Percentiles rank a stretch among this genome's conserved stretches.
phyloP scores from a whole-genome alignment of 1,139 yeast genomes.

The Taphrina betulina region DNA sequence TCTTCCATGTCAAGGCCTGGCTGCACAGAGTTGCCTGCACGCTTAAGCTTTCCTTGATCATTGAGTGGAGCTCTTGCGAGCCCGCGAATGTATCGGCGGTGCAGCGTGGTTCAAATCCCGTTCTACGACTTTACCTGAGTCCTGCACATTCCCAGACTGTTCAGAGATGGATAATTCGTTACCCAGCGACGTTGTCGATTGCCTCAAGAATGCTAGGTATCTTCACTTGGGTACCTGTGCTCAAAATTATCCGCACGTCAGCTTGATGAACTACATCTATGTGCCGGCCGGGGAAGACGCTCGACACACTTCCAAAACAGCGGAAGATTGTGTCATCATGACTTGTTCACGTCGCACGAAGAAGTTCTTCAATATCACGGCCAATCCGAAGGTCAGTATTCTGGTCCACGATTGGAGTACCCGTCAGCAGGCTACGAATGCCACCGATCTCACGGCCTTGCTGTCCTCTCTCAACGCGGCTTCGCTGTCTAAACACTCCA shows the following conservation, averaged over 20 bases:
- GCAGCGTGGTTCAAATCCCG: too few species aligned
- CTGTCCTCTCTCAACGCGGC: slow-evolving; percentile 71
- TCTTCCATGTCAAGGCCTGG: too few species aligned
- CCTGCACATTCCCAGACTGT: too few species aligned
- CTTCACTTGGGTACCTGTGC: slow-evolving; percentile 79
- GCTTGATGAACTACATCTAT: slow-evolving; percentile 84
- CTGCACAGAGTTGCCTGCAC: too few species aligned
- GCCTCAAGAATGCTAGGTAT: slow-evolving; percentile 35
- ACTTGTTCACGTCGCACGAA: slow-evolving; percentile 69
- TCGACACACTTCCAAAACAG: slow-evolving; percentile 39
- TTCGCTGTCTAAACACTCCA: slow-evolving; percentile 73
- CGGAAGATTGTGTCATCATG: slow-evolving; percentile 57
- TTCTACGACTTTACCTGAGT: too few species aligned
- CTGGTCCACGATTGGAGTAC: slow-evolving; percentile 86
- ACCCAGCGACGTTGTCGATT: slow-evolving; percentile 29
- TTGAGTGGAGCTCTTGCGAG: too few species aligned
- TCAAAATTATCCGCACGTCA: slow-evolving; percentile 71
- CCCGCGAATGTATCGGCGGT: too few species aligned
- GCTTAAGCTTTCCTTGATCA: too few species aligned
- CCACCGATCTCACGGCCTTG: slow-evolving; percentile 54
- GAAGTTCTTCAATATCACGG: slow-evolving; percentile 62
- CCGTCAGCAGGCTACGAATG: slow-evolving; percentile 48
- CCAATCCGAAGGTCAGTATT: slow-evolving; percentile 72
- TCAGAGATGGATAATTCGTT: slow-evolving; percentile 9
- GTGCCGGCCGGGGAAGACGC: slow-evolving; percentile 45